phyloP scores from a whole-genome alignment of 139 green algal genomes.

The Edaphochlamys debaryana region DNA sequence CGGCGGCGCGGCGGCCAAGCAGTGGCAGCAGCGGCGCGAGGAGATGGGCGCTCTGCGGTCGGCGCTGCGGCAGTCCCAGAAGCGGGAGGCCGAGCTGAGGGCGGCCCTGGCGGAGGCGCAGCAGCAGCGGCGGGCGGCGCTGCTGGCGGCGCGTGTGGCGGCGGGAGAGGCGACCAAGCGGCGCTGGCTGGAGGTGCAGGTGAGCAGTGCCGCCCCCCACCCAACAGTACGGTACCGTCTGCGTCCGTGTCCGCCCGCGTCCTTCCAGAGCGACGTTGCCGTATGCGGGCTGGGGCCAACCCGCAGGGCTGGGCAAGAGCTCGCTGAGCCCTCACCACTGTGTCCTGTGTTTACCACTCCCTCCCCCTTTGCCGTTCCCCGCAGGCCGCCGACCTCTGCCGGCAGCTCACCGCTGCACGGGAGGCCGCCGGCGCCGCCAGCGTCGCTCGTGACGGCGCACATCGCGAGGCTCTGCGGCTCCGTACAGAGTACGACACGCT shows the following conservation, averaged over 20 bases:
- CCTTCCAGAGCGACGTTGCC: too few relatives aligned
- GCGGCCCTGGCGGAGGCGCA: conserved; percentile 7
- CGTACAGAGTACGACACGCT: background rate
- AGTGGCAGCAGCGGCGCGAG: too few relatives aligned
- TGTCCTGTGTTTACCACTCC: too few relatives aligned
- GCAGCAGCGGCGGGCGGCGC: conserved; percentile 10
- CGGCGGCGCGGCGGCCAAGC: too few relatives aligned
- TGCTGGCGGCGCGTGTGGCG: conserved; percentile 18
- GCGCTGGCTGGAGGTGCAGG: conserved; percentile 22
- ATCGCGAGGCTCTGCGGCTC: background rate
- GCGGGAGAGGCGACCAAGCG: background rate
- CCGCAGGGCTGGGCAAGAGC: too few relatives aligned
- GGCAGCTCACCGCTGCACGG: background rate
- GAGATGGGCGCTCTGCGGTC: background rate
- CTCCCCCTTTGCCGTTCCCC: background rate
- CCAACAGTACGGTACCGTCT: too few relatives aligned
- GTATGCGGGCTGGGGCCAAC: too few relatives aligned
- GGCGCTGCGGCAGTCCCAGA: background rate
- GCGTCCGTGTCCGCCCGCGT: too few relatives aligned
- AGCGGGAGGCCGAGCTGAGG: conserved; percentile 14
- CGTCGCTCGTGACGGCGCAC: background rate
- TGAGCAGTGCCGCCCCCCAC: too few relatives aligned
- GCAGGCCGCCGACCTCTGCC: background rate
- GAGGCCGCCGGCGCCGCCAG: background rate
- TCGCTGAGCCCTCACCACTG: too few relatives aligned